Base-by-base conservation (phyloP, 2,329 filamentous ascomycete species). In the Dryadomyces quercivorus region DNA sequence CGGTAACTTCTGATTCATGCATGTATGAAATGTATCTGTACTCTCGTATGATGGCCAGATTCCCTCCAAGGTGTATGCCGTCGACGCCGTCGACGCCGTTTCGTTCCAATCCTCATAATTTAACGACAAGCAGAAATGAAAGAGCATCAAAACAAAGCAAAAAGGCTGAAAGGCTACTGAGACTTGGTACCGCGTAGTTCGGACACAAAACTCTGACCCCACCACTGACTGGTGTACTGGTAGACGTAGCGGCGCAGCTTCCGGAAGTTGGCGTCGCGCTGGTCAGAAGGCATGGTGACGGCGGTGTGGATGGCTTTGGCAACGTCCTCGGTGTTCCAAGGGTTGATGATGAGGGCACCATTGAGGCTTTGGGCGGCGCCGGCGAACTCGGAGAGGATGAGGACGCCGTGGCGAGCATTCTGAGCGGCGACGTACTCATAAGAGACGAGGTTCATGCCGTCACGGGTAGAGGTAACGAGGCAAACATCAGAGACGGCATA, bases 401-500 rank as follows among this genome's bases (percentile, higher is more conserved):
- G 85, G 58, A 89, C 86, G 56, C 93, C 93, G 66, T 97, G 89
- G 52, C 89, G 85, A 65, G 94, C 84, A 62, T 88, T 81, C 66
- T 98, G 92, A 3, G 88, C 89, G 22, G 92, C 92, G 61, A 98
- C 96, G 73, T 97, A 98, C 70, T 98, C 92, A 71, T 96, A 97
- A 0, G 90, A 94, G 36, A 97, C 93, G 34, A 98, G 77, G 69
- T 98, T 98, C 93, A 98, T 98, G 64, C 93, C 93, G 66, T 98
- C 93, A 51, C 93, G 86, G n/a, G 88, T 97, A 2, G 88, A 96
- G 9, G 87, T 94, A 42, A 95, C 92, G 15, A 97, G 80, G 66
- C 91, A 95, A 47, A 89, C 88, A 66, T 96, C 93, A 3, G 89
- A 93, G 21, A 94, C 85, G 16, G 89, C 88, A 66, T 97, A 97